A percentile compares a stretch with the other conserved stretches of the same genome.
Evolutionary conservation across 306 rosid genomes (phyloP).

Genomic region (Alnus rubra): DNA sequence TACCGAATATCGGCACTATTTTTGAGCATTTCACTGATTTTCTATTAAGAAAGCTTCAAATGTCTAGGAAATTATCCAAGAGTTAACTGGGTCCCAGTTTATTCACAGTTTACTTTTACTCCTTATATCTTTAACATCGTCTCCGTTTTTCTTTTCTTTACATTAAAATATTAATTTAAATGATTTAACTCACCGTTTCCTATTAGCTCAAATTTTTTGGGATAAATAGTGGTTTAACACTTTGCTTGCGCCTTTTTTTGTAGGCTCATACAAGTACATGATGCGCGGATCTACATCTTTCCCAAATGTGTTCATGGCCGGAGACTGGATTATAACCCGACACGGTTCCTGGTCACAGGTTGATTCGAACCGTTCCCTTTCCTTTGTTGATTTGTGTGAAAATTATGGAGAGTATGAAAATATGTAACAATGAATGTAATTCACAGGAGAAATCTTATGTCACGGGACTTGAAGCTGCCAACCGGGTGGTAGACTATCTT

Average conservation of each 20-base stretch:
- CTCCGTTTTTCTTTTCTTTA: neutral
- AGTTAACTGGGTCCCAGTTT: neutral
- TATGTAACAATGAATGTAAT: neutral
- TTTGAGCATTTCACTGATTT: neutral
- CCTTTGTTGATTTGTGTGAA: neutral
- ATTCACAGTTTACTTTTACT: neutral
- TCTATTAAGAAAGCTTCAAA: neutral
- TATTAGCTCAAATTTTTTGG: too few species aligned
- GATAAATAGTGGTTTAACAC: too few species aligned
- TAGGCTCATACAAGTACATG: conserved; percentile 59
- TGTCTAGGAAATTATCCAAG: neutral
- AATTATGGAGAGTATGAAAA: neutral
- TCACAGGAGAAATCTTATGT: conserved; percentile 60
- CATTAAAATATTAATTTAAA: neutral
- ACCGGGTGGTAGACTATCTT: conserved; percentile 45
- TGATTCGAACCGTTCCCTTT: neutral
- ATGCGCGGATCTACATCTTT: conserved; percentile 50
- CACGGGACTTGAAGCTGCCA: conserved; percentile 65
- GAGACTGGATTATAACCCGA: conserved; percentile 63
- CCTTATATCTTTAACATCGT: neutral
- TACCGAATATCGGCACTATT: neutral
- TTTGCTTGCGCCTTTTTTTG: too few species aligned
- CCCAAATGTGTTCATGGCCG: conserved; percentile 59
- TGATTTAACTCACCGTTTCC: too few species aligned
- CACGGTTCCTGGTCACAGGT: conserved; percentile 73